Evolutionary conservation across 495 filamentous ascomycete species (phyloP), one percentile per base, ranked within the genome.

Genomic region (Podospora conica): DNA sequence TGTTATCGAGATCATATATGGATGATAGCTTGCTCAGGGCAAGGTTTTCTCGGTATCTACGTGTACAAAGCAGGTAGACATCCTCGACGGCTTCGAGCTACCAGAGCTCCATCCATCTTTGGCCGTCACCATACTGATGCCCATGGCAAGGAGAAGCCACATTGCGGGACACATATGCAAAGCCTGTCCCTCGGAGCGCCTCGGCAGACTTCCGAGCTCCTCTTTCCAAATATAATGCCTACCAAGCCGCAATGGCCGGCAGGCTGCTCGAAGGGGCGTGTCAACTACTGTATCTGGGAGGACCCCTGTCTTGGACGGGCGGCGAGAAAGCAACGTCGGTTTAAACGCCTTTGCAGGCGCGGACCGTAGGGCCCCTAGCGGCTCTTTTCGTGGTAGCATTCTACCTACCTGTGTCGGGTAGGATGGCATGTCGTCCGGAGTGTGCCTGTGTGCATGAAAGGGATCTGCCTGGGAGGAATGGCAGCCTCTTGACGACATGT

Each of bases 281-380:
- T 8, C 40, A 48, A 18, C 6, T 48, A 48, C 40, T 48, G 40
- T 48, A 48, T 48, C 40, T 48, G 18, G 18, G 40, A 48, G 40
- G 18, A 48, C 55, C 60, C 20, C 33, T 48, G 29, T 15, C 5
- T 59, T 25, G 57, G 59, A 28, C 25, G 21, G n/a, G 15, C 28
- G 23, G 23, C n/a, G n/a, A 24, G 24, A 63, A 54, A 21, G 48
- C 33, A 63, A 63, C 60, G 60, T 55, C 31, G 60, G 21, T 57
- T 60, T 53, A 24, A 59, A 60, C 31, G 60, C 40, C 60, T 57
- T 53, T 53, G 61, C 28, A 57, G 25, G 6, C 48, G 33, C 66
- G 66, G 66, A 65, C 58, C 63, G 48, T 65, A 53, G 24, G 33
- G 57, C 57, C 60, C 61, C 66, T 68, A 59, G 55, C 33, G 40